Conservation (phyloP, 805 yeast genomes). For the Spencermartinsiella europaea region DNA sequence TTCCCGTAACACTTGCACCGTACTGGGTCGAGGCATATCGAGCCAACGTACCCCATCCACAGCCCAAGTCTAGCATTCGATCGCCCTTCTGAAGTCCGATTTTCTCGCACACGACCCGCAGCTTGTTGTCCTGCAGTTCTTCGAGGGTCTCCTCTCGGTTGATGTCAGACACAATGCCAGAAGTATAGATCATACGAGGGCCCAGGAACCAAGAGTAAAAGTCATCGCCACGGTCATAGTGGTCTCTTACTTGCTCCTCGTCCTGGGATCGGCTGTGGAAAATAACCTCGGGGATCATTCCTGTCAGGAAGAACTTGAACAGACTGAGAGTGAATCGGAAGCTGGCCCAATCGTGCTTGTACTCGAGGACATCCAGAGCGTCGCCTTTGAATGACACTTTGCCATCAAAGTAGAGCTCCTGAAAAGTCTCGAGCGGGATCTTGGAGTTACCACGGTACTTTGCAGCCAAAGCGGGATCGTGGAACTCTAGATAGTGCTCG, state of each 20-base stretch:
- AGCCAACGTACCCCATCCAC: conserved; percentile 96
- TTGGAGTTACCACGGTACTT: conserved; percentile 69
- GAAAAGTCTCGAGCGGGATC: conserved; percentile 91
- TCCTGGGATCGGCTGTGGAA: conserved; percentile 91
- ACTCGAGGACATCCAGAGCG: conserved; percentile 75
- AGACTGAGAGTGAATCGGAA: conserved; percentile 72
- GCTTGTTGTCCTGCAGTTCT: conserved; percentile 80
- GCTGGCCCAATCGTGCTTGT: conserved; percentile 86
- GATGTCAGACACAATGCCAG: conserved; percentile 76
- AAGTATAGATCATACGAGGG: conserved; percentile 90
- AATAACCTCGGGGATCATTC: conserved; percentile 89
- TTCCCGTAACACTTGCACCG: conserved; percentile 84
- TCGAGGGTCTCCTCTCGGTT: conserved; percentile 62
- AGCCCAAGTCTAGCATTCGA: conserved; percentile 75
- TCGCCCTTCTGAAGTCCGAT: conserved; percentile 71
- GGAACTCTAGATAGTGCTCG: conserved; percentile 75
- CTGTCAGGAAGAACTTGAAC: conserved; percentile 75
- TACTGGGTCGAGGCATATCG: conserved; percentile 74
- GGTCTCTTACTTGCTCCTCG: conserved; percentile 94
- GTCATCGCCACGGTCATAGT: conserved; percentile 94
- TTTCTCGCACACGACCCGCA: conserved; percentile 82
- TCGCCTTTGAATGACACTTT: conserved; percentile 88
- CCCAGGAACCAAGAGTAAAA: conserved; percentile 92
- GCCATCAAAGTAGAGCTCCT: conserved; percentile 75
- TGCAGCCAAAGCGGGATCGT: conserved; percentile 59